Conservation (phyloP, 306 rosid genomes). For the Mucuna pruriens region DNA sequence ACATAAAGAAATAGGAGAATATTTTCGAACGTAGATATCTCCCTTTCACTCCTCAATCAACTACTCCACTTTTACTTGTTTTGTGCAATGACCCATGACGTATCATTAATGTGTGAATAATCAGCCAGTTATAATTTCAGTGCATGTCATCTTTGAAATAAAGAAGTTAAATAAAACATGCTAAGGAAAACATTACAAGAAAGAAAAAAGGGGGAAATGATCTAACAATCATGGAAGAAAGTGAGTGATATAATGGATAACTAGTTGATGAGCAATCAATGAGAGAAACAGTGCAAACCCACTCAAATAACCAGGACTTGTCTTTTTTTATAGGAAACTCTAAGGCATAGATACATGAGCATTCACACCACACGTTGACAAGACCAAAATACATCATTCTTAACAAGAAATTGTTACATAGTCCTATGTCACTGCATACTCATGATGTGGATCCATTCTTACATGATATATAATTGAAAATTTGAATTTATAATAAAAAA, state of each 20-base stretch:
- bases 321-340: conserved; percentile 28
- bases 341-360: not conserved
- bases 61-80: conserved; percentile 59
- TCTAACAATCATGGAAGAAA: conserved; percentile 52
- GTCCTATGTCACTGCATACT: no score
- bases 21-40: conserved; percentile 61
- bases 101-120: conserved; percentile 44
- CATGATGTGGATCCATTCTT: no score
- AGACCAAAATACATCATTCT: not conserved
- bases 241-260: conserved; percentile 36
- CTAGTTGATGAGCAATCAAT: conserved; percentile 40
- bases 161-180: conserved; percentile 38
- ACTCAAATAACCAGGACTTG: conserved; percentile 21
- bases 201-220: conserved; percentile 44
- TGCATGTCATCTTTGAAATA: conserved; percentile 41
- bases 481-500: no score
- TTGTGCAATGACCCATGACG: conserved; percentile 52
- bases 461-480: no score
- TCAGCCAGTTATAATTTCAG: conserved; percentile 36
- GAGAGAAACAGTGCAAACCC: conserved; percentile 33
- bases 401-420: no score
- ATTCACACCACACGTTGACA: conserved; percentile 32
- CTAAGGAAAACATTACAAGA: conserved; percentile 35
- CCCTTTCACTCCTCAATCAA: conserved; percentile 76
- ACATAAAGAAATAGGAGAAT: conserved; percentile 48